phyloP scores from a whole-genome alignment of 331 rosid species.

The Malus hybrid region DNA sequence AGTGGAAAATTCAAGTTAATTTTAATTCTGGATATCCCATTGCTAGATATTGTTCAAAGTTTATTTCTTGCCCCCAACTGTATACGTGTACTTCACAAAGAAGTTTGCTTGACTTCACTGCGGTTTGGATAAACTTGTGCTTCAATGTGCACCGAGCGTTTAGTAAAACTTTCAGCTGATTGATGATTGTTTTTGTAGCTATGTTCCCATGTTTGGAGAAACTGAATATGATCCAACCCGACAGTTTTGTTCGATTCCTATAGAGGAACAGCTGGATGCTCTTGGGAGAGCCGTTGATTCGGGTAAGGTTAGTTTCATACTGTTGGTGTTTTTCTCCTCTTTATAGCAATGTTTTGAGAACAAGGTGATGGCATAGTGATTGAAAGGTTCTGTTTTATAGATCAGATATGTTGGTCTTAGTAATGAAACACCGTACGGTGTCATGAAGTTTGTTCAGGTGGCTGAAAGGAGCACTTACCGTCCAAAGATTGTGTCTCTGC shows the following conservation, averaged over 20 bases:
- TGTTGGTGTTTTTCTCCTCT: slow-evolving; percentile 1
- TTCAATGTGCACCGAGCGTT: neutral
- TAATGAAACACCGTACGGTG: slow-evolving; percentile 88
- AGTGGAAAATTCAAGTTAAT: neutral
- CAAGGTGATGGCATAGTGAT: neutral
- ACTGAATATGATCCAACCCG: slow-evolving; percentile 65
- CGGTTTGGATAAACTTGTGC: neutral
- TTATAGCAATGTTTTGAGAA: neutral
- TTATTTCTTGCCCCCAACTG: neutral
- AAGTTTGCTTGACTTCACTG: neutral
- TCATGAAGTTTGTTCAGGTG: slow-evolving; percentile 79
- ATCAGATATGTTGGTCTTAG: slow-evolving; percentile 81
- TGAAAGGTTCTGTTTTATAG: slow-evolving; percentile 33
- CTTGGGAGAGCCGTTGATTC: slow-evolving; percentile 57
- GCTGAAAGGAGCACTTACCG: slow-evolving; percentile 37
- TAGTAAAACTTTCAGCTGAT: slow-evolving; percentile 1
- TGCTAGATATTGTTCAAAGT: neutral
- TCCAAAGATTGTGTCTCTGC: slow-evolving; percentile 70
- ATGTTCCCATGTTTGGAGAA: slow-evolving; percentile 95
- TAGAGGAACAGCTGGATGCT: slow-evolving; percentile 78
- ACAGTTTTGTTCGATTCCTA: slow-evolving; percentile 52
- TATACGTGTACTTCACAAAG: neutral
- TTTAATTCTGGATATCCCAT: neutral
- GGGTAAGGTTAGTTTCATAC: slow-evolving; percentile 53
- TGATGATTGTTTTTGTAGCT: slow-evolving; percentile 35